Percentiles rank a stretch among this genome's conserved stretches.
phyloP scores from a whole-genome alignment of 176 grass and related monocot genomes.

The Oryza longistaminata region DNA sequence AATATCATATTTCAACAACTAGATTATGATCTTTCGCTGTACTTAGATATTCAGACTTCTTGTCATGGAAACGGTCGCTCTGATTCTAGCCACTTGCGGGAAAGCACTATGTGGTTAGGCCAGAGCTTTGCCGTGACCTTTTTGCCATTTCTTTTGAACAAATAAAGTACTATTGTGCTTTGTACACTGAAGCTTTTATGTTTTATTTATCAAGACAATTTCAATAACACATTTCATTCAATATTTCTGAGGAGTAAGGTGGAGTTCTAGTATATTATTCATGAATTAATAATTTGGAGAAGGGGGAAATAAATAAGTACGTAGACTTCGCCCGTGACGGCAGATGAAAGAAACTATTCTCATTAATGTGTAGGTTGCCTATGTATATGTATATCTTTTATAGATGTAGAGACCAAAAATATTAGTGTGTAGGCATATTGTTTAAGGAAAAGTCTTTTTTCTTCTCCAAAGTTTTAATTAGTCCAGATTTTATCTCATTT shows the following conservation, averaged over 20 bases:
- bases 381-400: no score
- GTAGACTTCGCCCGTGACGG: no score
- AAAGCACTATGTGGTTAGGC: background rate
- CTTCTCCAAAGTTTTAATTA: background rate
- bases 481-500: background rate
- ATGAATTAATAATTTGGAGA: background rate
- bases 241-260: background rate
- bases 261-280: background rate
- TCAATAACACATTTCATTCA: background rate
- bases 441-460: background rate
- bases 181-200: background rate
- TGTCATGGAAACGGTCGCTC: background rate
- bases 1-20: background rate
- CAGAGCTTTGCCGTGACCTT: background rate
- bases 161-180: background rate
- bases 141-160: background rate
- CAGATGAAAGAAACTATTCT: background rate
- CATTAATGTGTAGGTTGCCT: no score
- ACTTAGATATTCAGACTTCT: background rate
- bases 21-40: background rate
- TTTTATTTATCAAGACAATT: background rate
- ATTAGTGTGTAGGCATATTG: no score
- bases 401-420: no score
- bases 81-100: background rate
- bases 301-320: background rate